Base-by-base conservation (phyloP, 2,329 filamentous ascomycete genomes). In the Alternaria solani region DNA sequence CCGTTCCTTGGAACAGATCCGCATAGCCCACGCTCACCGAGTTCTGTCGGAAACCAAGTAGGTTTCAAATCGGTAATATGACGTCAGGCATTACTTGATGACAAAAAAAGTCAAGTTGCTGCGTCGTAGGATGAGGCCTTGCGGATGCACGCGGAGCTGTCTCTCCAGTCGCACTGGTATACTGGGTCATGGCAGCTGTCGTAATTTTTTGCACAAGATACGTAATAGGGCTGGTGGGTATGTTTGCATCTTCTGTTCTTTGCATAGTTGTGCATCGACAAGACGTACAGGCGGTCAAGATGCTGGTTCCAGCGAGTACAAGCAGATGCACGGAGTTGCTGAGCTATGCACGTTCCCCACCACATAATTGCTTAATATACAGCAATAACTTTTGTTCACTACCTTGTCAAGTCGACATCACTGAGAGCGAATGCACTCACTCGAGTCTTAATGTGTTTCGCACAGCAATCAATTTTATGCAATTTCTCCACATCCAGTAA, bases 51-150 rank as follows among this genome's bases (percentile, higher is more conserved):
- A 57, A 64, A 60, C 58, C 54, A 51, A 56, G 44, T 59, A 57
- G 61, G 66, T 69, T 67, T 67, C 63, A 65, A 43, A 48, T 41
- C 58, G 49, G 44, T 36, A 48, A 18, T 25, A 25, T 69, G 67
- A 69, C 65, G 65, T 69, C 67, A 69, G 34, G 32, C 41, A 34
- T 32, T 6, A 57, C 55, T 43, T 41, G 18, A 53, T 52, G 44
- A 49, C 44, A 47, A 61, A 59, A 51, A 58, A 58, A 58, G 38
- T 57, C 28, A 18, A 48, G 46, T 38, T n/a, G 23, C 39, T 30
- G 39, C 46, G 44, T 49, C 32, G 32, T 16, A 7, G 32, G 16
- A 36, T 16, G 46, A 20, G 30, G 32, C 46, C 32, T 49, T 36
- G 32, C 46, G 32, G 46, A 49, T 38, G 46, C 34, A 14, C 6